Conservation (phyloP, 2,329 filamentous ascomycete genomes). For the Helotiales sp. region DNA sequence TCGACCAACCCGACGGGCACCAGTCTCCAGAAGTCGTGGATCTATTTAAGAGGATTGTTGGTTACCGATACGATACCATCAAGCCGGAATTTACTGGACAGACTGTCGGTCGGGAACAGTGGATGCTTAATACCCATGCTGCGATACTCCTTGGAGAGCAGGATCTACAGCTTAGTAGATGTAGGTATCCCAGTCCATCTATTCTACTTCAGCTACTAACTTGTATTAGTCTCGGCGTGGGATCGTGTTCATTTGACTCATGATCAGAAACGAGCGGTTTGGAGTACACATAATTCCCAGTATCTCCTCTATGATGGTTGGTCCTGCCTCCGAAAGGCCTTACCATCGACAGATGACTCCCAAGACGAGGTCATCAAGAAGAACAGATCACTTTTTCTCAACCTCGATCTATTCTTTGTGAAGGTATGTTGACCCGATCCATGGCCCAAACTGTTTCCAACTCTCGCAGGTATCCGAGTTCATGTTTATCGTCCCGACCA, state of each 20-base stretch:
- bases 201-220: constrained; percentile 22
- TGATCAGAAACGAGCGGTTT: constrained; percentile 63
- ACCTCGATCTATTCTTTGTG: constrained; percentile 69
- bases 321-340: constrained; percentile 58
- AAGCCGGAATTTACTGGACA: constrained; percentile 57
- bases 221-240: constrained; percentile 60
- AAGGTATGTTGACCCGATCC: constrained; percentile 53
- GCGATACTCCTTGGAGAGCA: constrained; percentile 69
- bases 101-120: constrained; percentile 64
- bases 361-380: constrained; percentile 28
- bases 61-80: constrained; percentile 69
- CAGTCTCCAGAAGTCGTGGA: constrained; percentile 56
- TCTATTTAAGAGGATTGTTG: constrained; percentile 61
- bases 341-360: constrained; percentile 47
- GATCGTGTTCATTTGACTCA: constrained; percentile 57
- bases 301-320: constrained; percentile 60
- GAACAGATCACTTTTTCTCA: constrained; percentile 47
- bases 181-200: constrained; percentile 50
- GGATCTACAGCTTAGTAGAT: constrained; percentile 63
- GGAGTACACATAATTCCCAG: constrained; percentile 61
- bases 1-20: constrained; percentile 58
- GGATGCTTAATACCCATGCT: constrained; percentile 68
- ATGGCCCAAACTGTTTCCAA: constrained; percentile 24
- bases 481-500: constrained; percentile 60
- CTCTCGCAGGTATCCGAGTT: constrained; percentile 61